Evolutionary conservation across 2,329 filamentous ascomycete genomes (phyloP), one percentile per base, ranked within the genome.

Genomic region (Aspergillus quadrilineatus): DNA sequence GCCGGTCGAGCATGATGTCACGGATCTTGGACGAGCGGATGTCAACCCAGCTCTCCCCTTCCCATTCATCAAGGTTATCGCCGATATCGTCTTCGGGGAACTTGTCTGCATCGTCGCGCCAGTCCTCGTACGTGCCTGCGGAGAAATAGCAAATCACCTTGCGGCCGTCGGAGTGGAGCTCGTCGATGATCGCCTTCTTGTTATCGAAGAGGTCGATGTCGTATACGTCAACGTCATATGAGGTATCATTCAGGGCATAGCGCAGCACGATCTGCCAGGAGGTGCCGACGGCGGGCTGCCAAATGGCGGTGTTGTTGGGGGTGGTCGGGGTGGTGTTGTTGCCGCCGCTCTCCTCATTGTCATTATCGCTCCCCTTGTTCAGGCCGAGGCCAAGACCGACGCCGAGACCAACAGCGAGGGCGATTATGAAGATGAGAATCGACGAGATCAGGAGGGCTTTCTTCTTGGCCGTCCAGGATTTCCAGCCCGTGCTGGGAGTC

Each of bases 111-210:
- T 90, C 88, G 0, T 78, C 72, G 3, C 88, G 80, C 75, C 80
- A 84, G 50, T 84, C 68, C 71, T 91, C 88, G 63, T 82, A 89
- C 6, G 83, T 86, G 1, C 88, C 88, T 0, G 86, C 87, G 50
- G 84, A 87, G 75, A 90, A 90, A 73, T 91, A 91, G 76, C 88
- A 91, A 57, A 90, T 86, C 53, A 89, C 82, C 59, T 82, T 85
- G 66, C 82, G 82, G 7, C 80, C 81, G 29, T 77, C 65, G 3
- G 63, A 60, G 42, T 85, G 80, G 12, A 87, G 73, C 4, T 69
- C 67, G 3, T 70, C 58, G 50, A 86, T 82, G 1, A 73, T 78
- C 6, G 72, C 66, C 12, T 75, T 73, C 5, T 74, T 69, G 50
- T 81, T 83, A 55, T 80, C 75, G 69, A 87, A 85, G 10, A 85